Percentiles rank a stretch among this genome's conserved stretches.
Conservation (phyloP, 192 early-diverging fungal species). For the Ambispora gerdemannii region DNA sequence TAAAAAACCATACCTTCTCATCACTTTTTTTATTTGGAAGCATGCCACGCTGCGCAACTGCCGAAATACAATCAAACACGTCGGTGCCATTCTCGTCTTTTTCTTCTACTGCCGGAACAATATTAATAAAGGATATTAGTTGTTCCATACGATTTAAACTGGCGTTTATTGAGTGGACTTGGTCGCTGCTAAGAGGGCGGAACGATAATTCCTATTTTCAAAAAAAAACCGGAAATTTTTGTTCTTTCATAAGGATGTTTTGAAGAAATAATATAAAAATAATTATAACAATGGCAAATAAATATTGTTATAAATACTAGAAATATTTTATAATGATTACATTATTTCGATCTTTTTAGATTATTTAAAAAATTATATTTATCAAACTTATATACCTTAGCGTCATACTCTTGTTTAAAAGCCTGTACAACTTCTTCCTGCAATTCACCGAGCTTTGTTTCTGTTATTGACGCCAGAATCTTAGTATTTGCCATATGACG, state of each 20-base stretch:
- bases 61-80: background rate
- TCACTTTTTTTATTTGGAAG: background rate
- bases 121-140: slow-evolving; percentile 31
- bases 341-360: too few species aligned
- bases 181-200: slow-evolving; percentile 18
- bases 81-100: slow-evolving; percentile 3
- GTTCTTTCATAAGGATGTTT: too few species aligned
- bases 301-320: too few species aligned
- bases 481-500: slow-evolving; percentile 38
- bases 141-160: slow-evolving; percentile 33
- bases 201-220: slow-evolving; percentile 31
- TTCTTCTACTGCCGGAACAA: slow-evolving; percentile 31
- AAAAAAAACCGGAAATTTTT: background rate
- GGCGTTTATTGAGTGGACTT: slow-evolving; percentile 32
- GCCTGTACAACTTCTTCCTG: slow-evolving; percentile 33
- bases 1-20: background rate
- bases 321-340: too few species aligned
- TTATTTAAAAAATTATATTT: too few species aligned
- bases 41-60: slow-evolving; percentile 3
- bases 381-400: slow-evolving; percentile 30
- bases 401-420: slow-evolving; percentile 33
- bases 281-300: too few species aligned
- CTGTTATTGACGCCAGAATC: slow-evolving; percentile 37
- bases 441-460: slow-evolving; percentile 40
- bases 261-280: too few species aligned